Evolutionary conservation across 768 basidiomycete genomes (phyloP), one percentile per base, ranked within the genome.

Genomic region (Heimioporus sp.): DNA sequence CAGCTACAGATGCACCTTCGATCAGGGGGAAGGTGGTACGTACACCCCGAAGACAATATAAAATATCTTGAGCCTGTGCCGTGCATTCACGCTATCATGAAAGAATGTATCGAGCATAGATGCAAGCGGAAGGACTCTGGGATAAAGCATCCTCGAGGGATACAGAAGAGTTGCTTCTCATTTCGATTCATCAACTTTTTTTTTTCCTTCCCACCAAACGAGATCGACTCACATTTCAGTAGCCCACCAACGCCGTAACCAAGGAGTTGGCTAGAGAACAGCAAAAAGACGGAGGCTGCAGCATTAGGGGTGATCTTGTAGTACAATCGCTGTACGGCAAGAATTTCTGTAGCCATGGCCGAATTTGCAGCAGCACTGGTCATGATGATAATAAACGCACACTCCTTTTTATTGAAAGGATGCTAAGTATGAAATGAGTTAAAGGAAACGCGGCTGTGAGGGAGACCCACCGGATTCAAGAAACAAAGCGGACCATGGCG

Each of bases 331-430:
- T 81, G 81, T 4, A 80, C 79, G 0, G 80, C 78, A 43, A 82
- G 65, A 9, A 82, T 72, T 43, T 81, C 79, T 0, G 80, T 81
- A 3, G 71, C 80, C 11, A 82, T 71, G 4, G 80, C 80, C 0
- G 77, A 73, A 46, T 76, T 79, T 13, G 80, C 76, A 2, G 80
- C 80, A 5, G 81, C 77, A 48, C 75, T 73, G n/a, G 81, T 60
- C 80, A 82, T 82, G 47, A 82, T 79, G 8, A 81, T 72, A 24
- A 82, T 76, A 52, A 82, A 80, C 0, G 78, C 78, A 60, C 80
- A 77, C 59, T 82, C 81, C 51, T 81, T 82, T 61, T 79, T 81
- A 62, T 82, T 81, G 66, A 80, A 81, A 1, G 80, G 77, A 20
- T 76, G 72, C 80, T 81, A 20, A 10, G 20, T n/a, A 35, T 32